phyloP scores from a whole-genome alignment of 129 eudicot species.

The Artemisia tridentata region DNA sequence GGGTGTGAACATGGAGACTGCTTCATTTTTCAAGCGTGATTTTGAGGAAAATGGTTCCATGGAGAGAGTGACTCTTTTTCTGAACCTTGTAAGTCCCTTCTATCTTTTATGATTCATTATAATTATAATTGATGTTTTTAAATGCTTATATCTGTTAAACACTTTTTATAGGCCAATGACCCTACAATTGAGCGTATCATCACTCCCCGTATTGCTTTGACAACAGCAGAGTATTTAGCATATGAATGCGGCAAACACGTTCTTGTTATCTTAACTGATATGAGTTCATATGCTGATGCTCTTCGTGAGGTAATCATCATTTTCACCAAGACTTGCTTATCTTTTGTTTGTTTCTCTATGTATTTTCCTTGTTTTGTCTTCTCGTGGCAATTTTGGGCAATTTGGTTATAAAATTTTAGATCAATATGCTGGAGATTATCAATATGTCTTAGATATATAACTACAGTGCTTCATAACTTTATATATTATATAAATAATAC shows the following conservation, averaged over 20 bases:
- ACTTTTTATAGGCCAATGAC: slow-evolving; percentile 75
- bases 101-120: neutral
- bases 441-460: too few relatives aligned
- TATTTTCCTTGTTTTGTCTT: too few relatives aligned
- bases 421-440: too few relatives aligned
- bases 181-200: slow-evolving; percentile 98
- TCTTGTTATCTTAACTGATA: slow-evolving; percentile 95
- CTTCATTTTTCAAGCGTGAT: slow-evolving; percentile 97
- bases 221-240: slow-evolving; percentile 96
- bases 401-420: too few relatives aligned
- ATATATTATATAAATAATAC: too few relatives aligned
- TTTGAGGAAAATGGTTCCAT: slow-evolving; percentile 99
- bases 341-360: neutral
- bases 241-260: slow-evolving; percentile 99
- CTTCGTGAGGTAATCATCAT: slow-evolving; percentile 87
- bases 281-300: slow-evolving; percentile 99
- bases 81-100: slow-evolving; percentile 63
- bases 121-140: neutral
- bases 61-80: slow-evolving; percentile 98
- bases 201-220: slow-evolving; percentile 97
- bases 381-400: too few relatives aligned
- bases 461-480: too few relatives aligned
- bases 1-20: slow-evolving; percentile 99
- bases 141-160: slow-evolving; percentile 4
- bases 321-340: neutral